Percentiles rank a stretch among this genome's conserved stretches.
phyloP scores from a whole-genome alignment of 805 yeast species.

The Zygotorulaspora chibaensis region DNA sequence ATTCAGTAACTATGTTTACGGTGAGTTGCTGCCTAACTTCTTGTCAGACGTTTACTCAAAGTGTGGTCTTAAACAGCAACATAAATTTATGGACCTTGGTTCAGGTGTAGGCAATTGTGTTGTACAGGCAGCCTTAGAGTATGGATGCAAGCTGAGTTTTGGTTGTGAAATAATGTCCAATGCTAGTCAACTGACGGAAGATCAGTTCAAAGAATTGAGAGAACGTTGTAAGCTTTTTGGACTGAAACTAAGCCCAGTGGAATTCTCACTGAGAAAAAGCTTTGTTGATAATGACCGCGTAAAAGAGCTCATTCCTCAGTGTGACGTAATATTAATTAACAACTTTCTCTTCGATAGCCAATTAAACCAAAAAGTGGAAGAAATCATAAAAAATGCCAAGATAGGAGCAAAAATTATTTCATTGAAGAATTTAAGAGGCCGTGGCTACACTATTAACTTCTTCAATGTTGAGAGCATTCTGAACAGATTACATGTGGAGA shows the following conservation, averaged over 20 bases:
- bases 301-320: slow-evolving; percentile 46
- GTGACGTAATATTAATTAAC: slow-evolving; percentile 74
- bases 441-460: slow-evolving; percentile 57
- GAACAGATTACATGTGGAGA: slow-evolving; percentile 60
- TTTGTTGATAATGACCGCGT: slow-evolving; percentile 66
- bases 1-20: slow-evolving; percentile 86
- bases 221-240: slow-evolving; percentile 63
- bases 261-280: slow-evolving; percentile 61
- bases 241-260: slow-evolving; percentile 49
- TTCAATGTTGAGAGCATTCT: slow-evolving; percentile 53
- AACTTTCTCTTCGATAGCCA: slow-evolving; percentile 80
- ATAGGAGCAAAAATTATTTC: slow-evolving; percentile 78
- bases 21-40: slow-evolving; percentile 80
- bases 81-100: slow-evolving; percentile 80
- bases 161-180: slow-evolving; percentile 89
- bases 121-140: slow-evolving; percentile 82
- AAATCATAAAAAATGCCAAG: slow-evolving; percentile 56
- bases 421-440: slow-evolving; percentile 73
- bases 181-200: slow-evolving; percentile 63
- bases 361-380: slow-evolving; percentile 63
- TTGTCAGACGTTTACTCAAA: slow-evolving; percentile 59
- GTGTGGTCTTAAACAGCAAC: slow-evolving; percentile 49
- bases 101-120: slow-evolving; percentile 94
- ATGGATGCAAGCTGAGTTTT: slow-evolving; percentile 68
- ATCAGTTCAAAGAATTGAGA: slow-evolving; percentile 55